These are phyloP conservation scores for Tulasnella sp. DNA, from an alignment of 768 basidiomycete genomes.

Conservation along the genomic window DNA sequence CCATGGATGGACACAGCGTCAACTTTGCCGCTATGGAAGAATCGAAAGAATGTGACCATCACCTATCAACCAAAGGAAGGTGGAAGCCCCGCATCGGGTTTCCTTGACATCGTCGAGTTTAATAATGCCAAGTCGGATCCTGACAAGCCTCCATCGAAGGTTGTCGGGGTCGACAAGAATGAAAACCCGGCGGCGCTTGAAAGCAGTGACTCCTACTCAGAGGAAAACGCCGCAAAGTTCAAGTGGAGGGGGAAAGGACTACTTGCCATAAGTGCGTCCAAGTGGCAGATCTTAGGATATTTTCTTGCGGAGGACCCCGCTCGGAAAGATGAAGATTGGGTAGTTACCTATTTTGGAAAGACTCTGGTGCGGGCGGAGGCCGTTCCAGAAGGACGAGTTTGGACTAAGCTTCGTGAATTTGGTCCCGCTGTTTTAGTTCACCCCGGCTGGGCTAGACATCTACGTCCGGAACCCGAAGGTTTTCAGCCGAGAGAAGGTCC, in stretches of 20 bases:
- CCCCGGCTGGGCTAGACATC: constrained; percentile 23
- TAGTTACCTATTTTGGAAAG: constrained; percentile 23
- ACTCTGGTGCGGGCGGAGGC: constrained; percentile 20
- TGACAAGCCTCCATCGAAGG: not conserved
- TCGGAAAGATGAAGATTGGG: constrained; percentile 23
- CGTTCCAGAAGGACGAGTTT: not conserved
- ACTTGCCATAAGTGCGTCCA: not conserved
- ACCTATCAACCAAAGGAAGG: constrained; percentile 18
- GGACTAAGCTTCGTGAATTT: not conserved
- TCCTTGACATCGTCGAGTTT: constrained; percentile 19
- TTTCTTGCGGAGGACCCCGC: constrained; percentile 11
- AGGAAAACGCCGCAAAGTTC: constrained; percentile 16
- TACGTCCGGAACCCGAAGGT: constrained; percentile 16
- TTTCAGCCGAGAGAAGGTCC: constrained; percentile 21
- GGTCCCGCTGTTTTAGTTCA: not conserved
- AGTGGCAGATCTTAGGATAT: constrained; percentile 26
- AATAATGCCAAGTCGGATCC: constrained; percentile 9
- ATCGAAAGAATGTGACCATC: constrained; percentile 23
- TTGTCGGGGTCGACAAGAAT: constrained; percentile 15
- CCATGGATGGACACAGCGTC: constrained; percentile 8
- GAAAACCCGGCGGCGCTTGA: not conserved
- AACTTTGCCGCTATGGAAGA: constrained; percentile 20
- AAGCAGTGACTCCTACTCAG: not conserved
- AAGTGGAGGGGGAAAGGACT: constrained; percentile 17
- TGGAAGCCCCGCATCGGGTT: not conserved